phyloP scores from a whole-genome alignment of 2,329 filamentous ascomycete genomes.

The Blastomyces silverae region DNA sequence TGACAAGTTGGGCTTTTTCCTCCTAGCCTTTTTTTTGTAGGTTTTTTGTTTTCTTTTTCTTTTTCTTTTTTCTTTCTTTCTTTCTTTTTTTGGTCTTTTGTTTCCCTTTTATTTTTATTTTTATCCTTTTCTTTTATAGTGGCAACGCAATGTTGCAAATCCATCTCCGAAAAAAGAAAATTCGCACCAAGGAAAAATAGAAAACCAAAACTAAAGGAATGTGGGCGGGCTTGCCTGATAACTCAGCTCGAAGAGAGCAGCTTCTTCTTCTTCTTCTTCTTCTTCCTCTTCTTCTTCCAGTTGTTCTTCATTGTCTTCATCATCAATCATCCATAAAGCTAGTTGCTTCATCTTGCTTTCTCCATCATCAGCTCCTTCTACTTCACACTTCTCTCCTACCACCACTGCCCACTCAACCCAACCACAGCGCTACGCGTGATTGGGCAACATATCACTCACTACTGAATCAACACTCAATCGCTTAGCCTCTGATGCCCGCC shows the following conservation, averaged over 20 bases:
- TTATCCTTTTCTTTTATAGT: background rate
- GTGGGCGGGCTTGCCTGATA: constrained; percentile 3
- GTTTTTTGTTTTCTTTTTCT: background rate
- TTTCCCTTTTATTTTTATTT: background rate
- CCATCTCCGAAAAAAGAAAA: background rate
- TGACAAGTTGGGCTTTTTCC: background rate
- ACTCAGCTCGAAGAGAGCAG: background rate
- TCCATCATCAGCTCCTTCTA: background rate
- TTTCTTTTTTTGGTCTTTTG: background rate
- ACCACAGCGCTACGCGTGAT: background rate
- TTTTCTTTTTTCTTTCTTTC: background rate
- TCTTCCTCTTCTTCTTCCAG: background rate
- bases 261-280: background rate
- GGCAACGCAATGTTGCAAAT: background rate
- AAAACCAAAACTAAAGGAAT: background rate
- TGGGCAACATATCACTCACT: background rate
- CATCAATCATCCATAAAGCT: background rate
- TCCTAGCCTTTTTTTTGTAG: background rate
- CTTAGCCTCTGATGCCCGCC: constrained; percentile 50
- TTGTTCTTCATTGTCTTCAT: background rate
- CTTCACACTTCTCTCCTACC: background rate
- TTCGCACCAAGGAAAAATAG: background rate
- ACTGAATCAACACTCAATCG: constrained; percentile 14
- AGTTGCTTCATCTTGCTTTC: background rate
- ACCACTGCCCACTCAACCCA: background rate